Percentiles rank a stretch among this genome's conserved stretches.
phyloP scores from a whole-genome alignment of 495 filamentous ascomycete genomes.

The Neurospora intermedia region DNA sequence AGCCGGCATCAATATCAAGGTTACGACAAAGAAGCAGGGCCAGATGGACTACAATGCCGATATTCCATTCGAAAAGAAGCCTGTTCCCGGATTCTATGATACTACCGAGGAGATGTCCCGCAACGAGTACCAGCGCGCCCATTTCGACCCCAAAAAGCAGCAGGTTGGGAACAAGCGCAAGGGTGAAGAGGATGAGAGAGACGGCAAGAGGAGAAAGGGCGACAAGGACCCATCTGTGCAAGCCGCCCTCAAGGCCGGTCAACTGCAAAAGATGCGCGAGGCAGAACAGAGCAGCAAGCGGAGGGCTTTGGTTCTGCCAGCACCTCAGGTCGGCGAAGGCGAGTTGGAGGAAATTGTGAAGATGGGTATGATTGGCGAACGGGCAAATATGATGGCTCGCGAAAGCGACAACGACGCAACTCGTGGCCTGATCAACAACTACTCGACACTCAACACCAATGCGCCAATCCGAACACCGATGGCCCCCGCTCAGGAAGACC shows the following conservation, averaged over 20 bases:
- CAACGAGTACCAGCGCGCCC: slow-evolving; percentile 80
- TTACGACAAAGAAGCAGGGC: slow-evolving; percentile 81
- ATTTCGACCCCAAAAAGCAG: slow-evolving; percentile 90
- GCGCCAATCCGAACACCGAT: slow-evolving; percentile 87
- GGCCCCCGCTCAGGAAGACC: slow-evolving; percentile 85
- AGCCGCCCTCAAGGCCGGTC: slow-evolving; percentile 86
- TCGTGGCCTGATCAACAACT: slow-evolving; percentile 75
- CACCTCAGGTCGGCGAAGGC: slow-evolving; percentile 81
- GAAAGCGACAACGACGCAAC: slow-evolving; percentile 80
- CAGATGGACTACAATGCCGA: slow-evolving; percentile 99
- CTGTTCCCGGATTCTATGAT: slow-evolving; percentile 87
- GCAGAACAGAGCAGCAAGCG: slow-evolving; percentile 95
- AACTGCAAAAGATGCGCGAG: slow-evolving; percentile 91
- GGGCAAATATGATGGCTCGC: slow-evolving; percentile 63
- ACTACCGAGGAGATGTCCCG: slow-evolving; percentile 65
- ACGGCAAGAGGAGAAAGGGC: slow-evolving; percentile 73
- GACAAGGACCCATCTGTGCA: slow-evolving; percentile 76
- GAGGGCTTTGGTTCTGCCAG: slow-evolving; percentile 63
- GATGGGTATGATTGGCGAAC: slow-evolving; percentile 91
- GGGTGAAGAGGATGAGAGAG: slow-evolving; percentile 72
- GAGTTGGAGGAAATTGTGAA: slow-evolving; percentile 98
- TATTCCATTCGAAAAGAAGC: slow-evolving; percentile 90
- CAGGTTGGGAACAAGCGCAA: slow-evolving; percentile 94
- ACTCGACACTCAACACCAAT: slow-evolving; percentile 64
- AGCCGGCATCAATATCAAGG: slow-evolving; percentile 96